phyloP scores from a whole-genome alignment of 176 grass and related monocot genomes.

The Lolium perenne region DNA sequence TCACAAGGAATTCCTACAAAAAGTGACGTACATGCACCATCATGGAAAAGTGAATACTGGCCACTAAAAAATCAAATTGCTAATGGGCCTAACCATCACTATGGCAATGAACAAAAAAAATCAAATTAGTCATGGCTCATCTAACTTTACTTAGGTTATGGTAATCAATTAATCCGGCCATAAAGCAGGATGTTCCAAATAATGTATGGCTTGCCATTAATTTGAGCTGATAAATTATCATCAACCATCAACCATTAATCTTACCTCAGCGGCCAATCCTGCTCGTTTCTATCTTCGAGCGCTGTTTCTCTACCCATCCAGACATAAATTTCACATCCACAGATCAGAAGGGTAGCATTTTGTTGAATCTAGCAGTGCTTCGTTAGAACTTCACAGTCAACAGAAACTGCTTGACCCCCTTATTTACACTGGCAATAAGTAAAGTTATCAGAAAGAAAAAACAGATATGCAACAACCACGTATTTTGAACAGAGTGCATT shows the following conservation, averaged over 20 bases:
- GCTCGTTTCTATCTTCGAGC: conserved; percentile 86
- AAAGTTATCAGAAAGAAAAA: conserved; percentile 28
- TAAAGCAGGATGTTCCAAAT: conserved; percentile 3
- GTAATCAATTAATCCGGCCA: background rate
- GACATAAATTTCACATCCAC: conserved; percentile 83
- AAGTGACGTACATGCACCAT: conserved; percentile 35
- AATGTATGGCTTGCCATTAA: conserved; percentile 10
- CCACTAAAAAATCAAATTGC: background rate
- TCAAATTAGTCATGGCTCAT: background rate
- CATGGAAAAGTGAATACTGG: background rate
- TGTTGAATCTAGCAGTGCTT: conserved; percentile 81
- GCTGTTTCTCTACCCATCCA: conserved; percentile 97
- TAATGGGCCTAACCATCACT: background rate
- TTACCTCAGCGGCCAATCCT: conserved; percentile 89
- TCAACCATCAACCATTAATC: background rate
- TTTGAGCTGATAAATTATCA: conserved; percentile 35
- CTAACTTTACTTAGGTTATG: conserved; percentile 16
- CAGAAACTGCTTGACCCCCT: conserved; percentile 64
- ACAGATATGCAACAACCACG: conserved; percentile 30
- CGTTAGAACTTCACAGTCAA: conserved; percentile 69
- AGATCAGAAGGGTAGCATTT: conserved; percentile 93
- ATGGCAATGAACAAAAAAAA: no score
- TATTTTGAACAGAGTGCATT: conserved; percentile 24
- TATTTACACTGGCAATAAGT: conserved; percentile 66
- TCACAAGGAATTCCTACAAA: conserved; percentile 79